Conservation (phyloP, 2,329 filamentous ascomycete genomes). For the Penicillium italicum region DNA sequence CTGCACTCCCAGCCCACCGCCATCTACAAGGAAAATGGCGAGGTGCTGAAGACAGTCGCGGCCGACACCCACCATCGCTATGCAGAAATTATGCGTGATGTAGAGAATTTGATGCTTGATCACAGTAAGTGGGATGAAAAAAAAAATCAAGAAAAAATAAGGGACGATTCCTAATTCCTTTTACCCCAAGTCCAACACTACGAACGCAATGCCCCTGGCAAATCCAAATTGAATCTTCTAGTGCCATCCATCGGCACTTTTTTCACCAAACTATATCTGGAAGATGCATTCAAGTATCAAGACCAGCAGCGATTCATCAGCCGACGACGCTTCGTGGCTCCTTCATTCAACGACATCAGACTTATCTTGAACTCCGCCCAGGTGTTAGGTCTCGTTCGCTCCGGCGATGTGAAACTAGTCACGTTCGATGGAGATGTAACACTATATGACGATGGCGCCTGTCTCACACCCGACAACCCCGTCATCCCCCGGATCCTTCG, state of each 20-base stretch:
- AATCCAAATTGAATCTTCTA: conserved; percentile 87
- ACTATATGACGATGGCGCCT: conserved; percentile 85
- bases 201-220: conserved; percentile 63
- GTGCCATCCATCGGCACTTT: conserved; percentile 90
- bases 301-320: conserved; percentile 84
- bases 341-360: conserved; percentile 94
- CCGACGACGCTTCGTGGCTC: conserved; percentile 85
- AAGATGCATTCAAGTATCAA: conserved; percentile 88
- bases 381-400: conserved; percentile 78
- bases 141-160: no score
- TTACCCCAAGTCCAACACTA: conserved; percentile 65
- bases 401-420: conserved; percentile 71
- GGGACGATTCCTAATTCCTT: background rate
- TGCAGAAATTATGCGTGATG: conserved; percentile 90
- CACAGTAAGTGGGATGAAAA: conserved; percentile 60
- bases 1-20: conserved; percentile 92
- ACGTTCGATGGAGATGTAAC: conserved; percentile 99
- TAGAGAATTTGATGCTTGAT: conserved; percentile 86
- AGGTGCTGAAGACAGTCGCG: conserved; percentile 66
- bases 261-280: conserved; percentile 82
- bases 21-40: conserved; percentile 67
- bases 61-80: conserved; percentile 81
- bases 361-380: conserved; percentile 93
- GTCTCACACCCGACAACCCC: conserved; percentile 69
- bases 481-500: conserved; percentile 67